phyloP scores from a whole-genome alignment of 371 early-diverging fungal species.

The Cokeromyces recurvatus region DNA sequence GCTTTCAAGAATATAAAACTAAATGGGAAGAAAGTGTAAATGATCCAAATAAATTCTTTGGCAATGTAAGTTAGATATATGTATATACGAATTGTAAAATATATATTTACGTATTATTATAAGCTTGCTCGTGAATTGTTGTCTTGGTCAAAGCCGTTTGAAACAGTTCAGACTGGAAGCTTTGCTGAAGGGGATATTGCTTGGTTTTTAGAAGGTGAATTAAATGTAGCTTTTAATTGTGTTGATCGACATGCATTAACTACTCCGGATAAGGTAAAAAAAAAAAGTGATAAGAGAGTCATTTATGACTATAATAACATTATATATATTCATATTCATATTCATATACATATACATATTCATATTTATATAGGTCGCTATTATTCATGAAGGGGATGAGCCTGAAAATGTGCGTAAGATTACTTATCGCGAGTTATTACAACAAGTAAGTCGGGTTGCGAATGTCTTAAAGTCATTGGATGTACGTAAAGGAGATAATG shows the following conservation, averaged over 20 bases:
- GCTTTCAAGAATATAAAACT: conserved; percentile 68
- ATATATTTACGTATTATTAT: no score
- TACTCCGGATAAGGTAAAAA: conserved; percentile 54
- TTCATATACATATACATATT: background rate
- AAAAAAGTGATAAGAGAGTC: background rate
- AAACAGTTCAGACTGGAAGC: conserved; percentile 54
- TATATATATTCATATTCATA: background rate
- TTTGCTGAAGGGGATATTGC: conserved; percentile 74
- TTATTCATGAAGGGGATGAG: conserved; percentile 89
- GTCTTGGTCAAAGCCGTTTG: conserved; percentile 73
- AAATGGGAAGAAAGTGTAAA: conserved; percentile 69
- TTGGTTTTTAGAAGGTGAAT: conserved; percentile 91
- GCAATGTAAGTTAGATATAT: conserved; percentile 47
- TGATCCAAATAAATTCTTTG: conserved; percentile 74
- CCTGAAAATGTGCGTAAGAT: conserved; percentile 69
- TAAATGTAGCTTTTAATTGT: conserved; percentile 94
- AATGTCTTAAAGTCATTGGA: conserved; percentile 76
- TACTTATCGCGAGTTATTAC: conserved; percentile 82
- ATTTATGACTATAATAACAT: background rate
- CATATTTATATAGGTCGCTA: conserved; percentile 60
- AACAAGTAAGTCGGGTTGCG: conserved; percentile 79
- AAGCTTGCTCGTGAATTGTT: conserved; percentile 70
- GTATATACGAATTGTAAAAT: no score
- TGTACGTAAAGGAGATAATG: conserved; percentile 85
- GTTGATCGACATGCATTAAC: conserved; percentile 88